phyloP scores from a whole-genome alignment of 2,329 filamentous ascomycete species.

The Meredithiella fracta region DNA sequence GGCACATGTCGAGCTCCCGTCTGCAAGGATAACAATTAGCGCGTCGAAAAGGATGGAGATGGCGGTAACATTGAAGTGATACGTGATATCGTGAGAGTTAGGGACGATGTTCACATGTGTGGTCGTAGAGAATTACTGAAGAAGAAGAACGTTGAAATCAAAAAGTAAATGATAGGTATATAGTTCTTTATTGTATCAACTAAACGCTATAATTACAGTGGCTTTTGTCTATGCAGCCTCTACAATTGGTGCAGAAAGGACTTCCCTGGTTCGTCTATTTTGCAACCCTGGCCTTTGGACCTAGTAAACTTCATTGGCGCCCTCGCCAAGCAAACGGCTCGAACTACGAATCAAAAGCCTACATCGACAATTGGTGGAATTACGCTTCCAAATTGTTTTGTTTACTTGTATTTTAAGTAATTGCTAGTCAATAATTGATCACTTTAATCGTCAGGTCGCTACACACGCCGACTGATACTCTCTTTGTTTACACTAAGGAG shows the following conservation, averaged over 20 bases:
- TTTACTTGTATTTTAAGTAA: not conserved
- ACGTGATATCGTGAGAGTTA: not conserved
- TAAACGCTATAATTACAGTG: not conserved
- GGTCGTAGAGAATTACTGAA: not conserved
- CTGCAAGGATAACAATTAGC: not conserved
- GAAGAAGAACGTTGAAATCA: no score
- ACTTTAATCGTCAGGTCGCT: no score
- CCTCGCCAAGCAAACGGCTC: not conserved
- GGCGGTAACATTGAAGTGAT: no score
- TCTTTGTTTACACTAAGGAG: no score
- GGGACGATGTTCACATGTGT: not conserved
- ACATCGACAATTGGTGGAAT: not conserved
- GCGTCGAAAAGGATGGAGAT: not conserved
- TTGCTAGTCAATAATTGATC: no score
- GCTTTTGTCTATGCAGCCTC: not conserved
- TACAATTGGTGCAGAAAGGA: not conserved
- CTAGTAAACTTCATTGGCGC: not conserved
- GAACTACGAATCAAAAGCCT: not conserved
- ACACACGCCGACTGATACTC: no score
- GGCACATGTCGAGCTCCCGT: not conserved
- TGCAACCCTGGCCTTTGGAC: constrained; percentile 4
- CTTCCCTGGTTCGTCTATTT: not conserved
- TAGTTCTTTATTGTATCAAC: not conserved
- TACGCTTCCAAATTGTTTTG: not conserved
- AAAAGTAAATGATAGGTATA: no score